Conservation (phyloP, 2,329 filamentous ascomycete species). For the Trichoderma pleuroti region DNA sequence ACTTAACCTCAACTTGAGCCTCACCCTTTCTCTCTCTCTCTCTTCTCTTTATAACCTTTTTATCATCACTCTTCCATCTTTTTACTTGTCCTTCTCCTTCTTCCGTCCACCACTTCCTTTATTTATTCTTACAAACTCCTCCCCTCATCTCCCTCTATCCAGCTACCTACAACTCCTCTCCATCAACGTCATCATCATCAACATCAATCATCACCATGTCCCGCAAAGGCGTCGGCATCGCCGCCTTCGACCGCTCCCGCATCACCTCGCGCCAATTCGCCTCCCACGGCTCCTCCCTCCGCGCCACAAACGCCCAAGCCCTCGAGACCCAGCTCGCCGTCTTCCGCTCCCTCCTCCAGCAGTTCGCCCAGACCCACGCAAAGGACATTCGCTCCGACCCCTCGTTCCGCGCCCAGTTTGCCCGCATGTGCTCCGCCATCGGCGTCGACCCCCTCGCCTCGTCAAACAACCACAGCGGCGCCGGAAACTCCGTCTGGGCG, state of each 20-base stretch:
- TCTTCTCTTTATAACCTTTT: background rate
- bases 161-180: background rate
- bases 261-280: conserved; percentile 87
- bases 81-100: background rate
- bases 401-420: conserved; percentile 92
- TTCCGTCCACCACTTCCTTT: too few species aligned
- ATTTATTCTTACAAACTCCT: background rate
- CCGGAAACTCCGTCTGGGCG: conserved; percentile 73
- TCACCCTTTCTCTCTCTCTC: background rate
- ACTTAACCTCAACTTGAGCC: background rate
- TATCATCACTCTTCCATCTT: background rate
- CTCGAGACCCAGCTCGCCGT: conserved; percentile 91
- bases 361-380: conserved; percentile 91
- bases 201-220: conserved; percentile 46
- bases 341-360: conserved; percentile 91
- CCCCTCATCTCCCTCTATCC: background rate
- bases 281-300: conserved; percentile 82
- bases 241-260: conserved; percentile 80
- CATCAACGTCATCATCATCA: background rate
- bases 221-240: conserved; percentile 83
- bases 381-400: conserved; percentile 96
- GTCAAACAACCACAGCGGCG: conserved; percentile 31
- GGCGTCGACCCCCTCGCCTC: conserved; percentile 86
- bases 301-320: conserved; percentile 76
- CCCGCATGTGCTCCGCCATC: conserved; percentile 96